Percentiles rank a stretch among this genome's conserved stretches.
Evolutionary conservation across 208 protist species (phyloP).

Genomic region (Zelonia costaricensis): DNA sequence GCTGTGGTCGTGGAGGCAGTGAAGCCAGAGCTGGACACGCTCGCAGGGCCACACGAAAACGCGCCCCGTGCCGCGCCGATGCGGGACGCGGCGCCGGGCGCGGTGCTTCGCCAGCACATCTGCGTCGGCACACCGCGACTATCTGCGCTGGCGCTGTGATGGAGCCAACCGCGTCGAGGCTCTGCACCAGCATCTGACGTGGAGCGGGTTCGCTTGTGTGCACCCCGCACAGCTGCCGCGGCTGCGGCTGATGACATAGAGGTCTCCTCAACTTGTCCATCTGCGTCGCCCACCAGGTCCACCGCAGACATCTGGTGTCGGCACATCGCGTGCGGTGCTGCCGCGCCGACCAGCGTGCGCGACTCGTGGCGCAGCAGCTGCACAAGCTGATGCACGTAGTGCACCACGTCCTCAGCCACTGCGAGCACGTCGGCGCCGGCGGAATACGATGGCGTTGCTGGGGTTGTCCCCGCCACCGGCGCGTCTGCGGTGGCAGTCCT

Average conservation of each 20-base stretch:
- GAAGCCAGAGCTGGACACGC: constrained; percentile 12
- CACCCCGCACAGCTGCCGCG: not conserved
- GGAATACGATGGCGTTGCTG: not conserved
- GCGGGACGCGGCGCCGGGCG: not conserved
- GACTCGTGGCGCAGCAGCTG: constrained; percentile 7
- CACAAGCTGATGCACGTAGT: constrained; percentile 14
- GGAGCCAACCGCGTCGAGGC: not conserved
- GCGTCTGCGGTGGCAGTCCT: too few relatives aligned
- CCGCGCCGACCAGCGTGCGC: not conserved
- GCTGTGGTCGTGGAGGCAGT: constrained; percentile 4
- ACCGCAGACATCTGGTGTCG: too few relatives aligned
- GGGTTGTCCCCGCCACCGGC: too few relatives aligned
- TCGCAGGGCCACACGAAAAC: not conserved
- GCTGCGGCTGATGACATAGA: not conserved
- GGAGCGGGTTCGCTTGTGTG: constrained; percentile 4
- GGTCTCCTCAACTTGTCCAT: not conserved
- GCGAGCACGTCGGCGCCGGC: not conserved
- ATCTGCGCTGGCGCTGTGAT: not conserved
- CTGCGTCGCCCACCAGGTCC: not conserved
- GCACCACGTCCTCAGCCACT: constrained; percentile 6
- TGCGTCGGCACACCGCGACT: not conserved
- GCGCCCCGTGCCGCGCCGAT: not conserved
- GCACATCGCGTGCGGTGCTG: not conserved
- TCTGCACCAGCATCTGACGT: too few relatives aligned
- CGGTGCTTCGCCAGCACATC: not conserved